phyloP scores from a whole-genome alignment of 805 yeast species.

The Ogataea pilisensis region DNA sequence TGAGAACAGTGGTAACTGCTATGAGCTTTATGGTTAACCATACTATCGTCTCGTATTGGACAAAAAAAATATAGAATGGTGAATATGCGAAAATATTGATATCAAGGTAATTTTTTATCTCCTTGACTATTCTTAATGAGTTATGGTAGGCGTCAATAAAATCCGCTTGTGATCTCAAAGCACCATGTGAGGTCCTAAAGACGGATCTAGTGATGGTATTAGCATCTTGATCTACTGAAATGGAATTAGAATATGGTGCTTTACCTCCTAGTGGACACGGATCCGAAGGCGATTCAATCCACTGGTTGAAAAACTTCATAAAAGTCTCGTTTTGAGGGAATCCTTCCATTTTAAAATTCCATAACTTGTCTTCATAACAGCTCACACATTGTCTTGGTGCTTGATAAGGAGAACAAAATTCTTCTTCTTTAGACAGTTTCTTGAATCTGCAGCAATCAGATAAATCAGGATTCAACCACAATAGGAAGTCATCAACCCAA shows the following conservation, averaged over 20 bases:
- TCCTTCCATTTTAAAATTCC: slow-evolving; percentile 74
- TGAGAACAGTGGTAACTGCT: slow-evolving; percentile 43
- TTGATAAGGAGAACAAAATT: slow-evolving; percentile 62
- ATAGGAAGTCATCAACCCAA: slow-evolving; percentile 89
- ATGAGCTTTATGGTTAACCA: slow-evolving; percentile 53
- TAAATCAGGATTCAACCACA: slow-evolving; percentile 81
- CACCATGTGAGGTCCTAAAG: slow-evolving; percentile 78
- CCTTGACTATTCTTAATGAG: slow-evolving; percentile 61
- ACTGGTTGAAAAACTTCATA: slow-evolving; percentile 64
- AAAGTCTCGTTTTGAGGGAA: slow-evolving; percentile 73
- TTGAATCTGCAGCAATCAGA: slow-evolving; percentile 80
- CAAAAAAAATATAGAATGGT: slow-evolving; percentile 89
- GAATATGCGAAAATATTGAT: slow-evolving; percentile 81
- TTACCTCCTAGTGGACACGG: slow-evolving; percentile 95
- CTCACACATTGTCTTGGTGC: slow-evolving; percentile 69
- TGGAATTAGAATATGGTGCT: slow-evolving; percentile 75
- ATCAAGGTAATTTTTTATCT: slow-evolving; percentile 38
- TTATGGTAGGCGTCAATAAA: slow-evolving; percentile 76
- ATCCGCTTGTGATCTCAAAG: slow-evolving; percentile 78
- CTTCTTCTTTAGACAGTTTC: slow-evolving; percentile 43
- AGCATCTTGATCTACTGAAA: slow-evolving; percentile 39
- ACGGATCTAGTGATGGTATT: slow-evolving; percentile 48
- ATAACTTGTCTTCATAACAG: slow-evolving; percentile 62
- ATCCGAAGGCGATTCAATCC: slow-evolving; percentile 81
- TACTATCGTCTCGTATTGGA: slow-evolving; percentile 72